Evolutionary conservation across 345 rosid genomes (phyloP).

Genomic region (Eucalyptus sp.): DNA sequence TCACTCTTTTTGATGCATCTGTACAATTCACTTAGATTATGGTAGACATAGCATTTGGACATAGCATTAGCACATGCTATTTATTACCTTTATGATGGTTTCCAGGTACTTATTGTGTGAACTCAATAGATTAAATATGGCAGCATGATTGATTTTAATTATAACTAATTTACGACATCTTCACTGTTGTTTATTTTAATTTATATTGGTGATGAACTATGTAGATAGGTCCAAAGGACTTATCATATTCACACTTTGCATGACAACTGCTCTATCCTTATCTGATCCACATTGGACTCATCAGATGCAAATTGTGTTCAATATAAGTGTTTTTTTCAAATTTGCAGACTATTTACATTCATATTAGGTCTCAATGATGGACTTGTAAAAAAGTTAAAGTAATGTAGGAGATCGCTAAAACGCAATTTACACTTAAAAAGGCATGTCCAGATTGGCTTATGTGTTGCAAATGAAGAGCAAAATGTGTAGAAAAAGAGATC

Average conservation of each 20-base stretch:
- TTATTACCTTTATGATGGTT: background rate
- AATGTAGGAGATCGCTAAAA: background rate
- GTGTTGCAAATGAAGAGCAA: background rate
- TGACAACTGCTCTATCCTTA: background rate
- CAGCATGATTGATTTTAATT: background rate
- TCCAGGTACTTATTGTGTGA: background rate
- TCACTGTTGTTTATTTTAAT: background rate
- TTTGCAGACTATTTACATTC: background rate
- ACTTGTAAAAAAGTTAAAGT: background rate
- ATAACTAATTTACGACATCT: background rate
- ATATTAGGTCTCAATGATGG: background rate
- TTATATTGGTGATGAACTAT: background rate
- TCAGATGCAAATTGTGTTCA: background rate
- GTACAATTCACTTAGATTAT: background rate
- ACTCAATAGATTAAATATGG: background rate
- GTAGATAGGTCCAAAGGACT: background rate
- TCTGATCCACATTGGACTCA: background rate
- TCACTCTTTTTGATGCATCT: background rate
- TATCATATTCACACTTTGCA: background rate
- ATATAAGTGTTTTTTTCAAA: background rate
- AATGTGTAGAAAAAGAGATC: background rate
- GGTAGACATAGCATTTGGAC: background rate
- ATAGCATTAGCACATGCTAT: background rate
- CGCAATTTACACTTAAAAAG: background rate
- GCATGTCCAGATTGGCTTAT: background rate